Base-by-base conservation (phyloP, 176 grass and related monocot species). In the Phyllostachys edulis region DNA sequence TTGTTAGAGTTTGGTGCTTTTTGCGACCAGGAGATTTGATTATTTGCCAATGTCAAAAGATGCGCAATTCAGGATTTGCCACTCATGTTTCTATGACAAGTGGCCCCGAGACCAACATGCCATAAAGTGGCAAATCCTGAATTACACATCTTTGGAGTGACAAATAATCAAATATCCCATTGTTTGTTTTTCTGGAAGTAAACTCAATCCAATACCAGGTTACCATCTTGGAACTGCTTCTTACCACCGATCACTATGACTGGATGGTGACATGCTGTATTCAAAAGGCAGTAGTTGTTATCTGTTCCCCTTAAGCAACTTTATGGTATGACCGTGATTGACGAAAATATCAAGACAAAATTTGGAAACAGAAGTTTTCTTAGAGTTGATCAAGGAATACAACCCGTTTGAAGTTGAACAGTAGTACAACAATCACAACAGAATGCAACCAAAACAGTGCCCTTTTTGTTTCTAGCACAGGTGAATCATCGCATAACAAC, bases 261-360 rank as follows among this genome's bases (percentile, higher is more conserved):
- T 20, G 1, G 41, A 63, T 16, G 7, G 7, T 8, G 29, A 27
- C 12, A 23, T 72, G 29, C 13, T n/a, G 18, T 63, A 15, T 18
- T 1, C 20, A 23, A 60, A 80, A 89, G 60, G 45, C 38, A 7
- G 9, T n/a, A 45, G 21, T 44, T 51, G 5, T 64, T 72, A 64
- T 54, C 21, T 9, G 13, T 41, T 64, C 37, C 13, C 2, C 12
- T 42, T 46, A 39, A 75, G 41, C 16, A 69, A 59, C 20, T 9
- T 16, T 6, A 77, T 78, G 16, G 78, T 46, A 64, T 4, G 78
- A 78, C 11, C 47, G 64, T 3, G 78, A 82, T 57, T 4, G 45
- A 38, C 64, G 12, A 64, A 85, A 81, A 90, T 86, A 85, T 71
- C 46, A 52, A 65, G 36, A 85, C 4, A 27, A 24, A 10, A 42